Evolutionary conservation across 1,284 basidiomycete genomes (phyloP), one percentile per base, ranked within the genome.

Genomic region (Pseudozyma hubeiensis): DNA sequence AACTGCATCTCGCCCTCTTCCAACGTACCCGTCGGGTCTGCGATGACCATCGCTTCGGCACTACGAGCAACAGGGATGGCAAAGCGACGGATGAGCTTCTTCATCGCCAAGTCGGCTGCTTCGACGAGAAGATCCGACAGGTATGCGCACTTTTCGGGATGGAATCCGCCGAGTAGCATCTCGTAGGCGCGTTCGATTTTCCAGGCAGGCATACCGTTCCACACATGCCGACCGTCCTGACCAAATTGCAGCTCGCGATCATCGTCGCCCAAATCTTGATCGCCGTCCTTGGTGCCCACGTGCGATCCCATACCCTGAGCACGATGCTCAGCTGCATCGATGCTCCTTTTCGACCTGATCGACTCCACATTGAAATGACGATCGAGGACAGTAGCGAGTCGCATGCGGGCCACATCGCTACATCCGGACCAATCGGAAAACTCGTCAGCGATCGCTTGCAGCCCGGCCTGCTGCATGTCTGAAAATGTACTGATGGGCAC

Each of bases 141-240:
- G 7, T 72, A 75, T 2, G 64, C 24, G 37, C 63, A 65, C 10
- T 53, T 43, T 13, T 58, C 41, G 0, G 71, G 70, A 19, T 77
- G 70, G 48, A 80, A 83, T 30, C 82, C 82, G 0, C 47, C 40
- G 14, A 77, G 64, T 1, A 83, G 70, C 74, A 84, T 72, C 39
- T 81, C 77, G 44, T 75, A 66, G 9, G 79, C 76, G 10, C 76
- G 64, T 44, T 81, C 78, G 1, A 67, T 51, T n/a, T 75, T 71
- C 3, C 52, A 63, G 11, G 71, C 44, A 2, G 82, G 82, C 44
- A 65, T 75, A 0, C 69, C 73, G 1, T 61, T 77, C 24, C 68
- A 53, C 6, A 67, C 44, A 33, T 83, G 80, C 9, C 58, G 43
- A 17, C 60, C 66, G 17, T 70, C 43, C 16, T 57, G 55, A 13